Evolutionary conservation across 306 rosid genomes (phyloP).

Genomic region (Biancaea sappan): DNA sequence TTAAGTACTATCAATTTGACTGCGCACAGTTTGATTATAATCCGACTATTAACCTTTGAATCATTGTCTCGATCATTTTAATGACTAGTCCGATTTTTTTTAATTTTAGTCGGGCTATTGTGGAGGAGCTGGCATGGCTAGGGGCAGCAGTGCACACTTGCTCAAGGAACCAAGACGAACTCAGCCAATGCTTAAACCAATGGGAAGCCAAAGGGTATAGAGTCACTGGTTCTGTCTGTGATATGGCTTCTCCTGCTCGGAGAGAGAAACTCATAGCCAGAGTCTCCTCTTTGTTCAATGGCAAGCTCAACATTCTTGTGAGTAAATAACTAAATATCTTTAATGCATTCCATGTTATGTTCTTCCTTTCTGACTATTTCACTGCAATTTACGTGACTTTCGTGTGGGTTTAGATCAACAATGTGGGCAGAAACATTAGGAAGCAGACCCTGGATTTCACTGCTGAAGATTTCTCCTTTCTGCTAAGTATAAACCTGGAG

Average conservation of each 20-base stretch:
- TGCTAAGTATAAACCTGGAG: neutral
- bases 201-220: slow-evolving; percentile 26
- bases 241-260: neutral
- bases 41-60: too few relatives aligned
- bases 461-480: slow-evolving; percentile 8
- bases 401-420: neutral
- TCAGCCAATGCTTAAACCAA: neutral
- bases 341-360: too few relatives aligned
- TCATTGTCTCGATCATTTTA: too few relatives aligned
- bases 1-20: too few relatives aligned
- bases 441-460: neutral
- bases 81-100: too few relatives aligned
- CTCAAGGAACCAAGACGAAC: slow-evolving; percentile 21
- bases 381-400: too few relatives aligned
- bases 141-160: slow-evolving; percentile 24
- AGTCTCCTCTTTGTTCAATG: slow-evolving; percentile 22
- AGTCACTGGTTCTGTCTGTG: slow-evolving; percentile 30
- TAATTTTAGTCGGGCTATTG: slow-evolving; percentile 22
- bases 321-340: neutral
- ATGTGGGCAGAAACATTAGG: neutral
- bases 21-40: too few relatives aligned
- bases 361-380: too few relatives aligned
- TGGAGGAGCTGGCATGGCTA: slow-evolving; percentile 26
- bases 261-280: slow-evolving; percentile 18
- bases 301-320: slow-evolving; percentile 33